Conservation (phyloP, 345 rosid species). For the Angophora floribunda region DNA sequence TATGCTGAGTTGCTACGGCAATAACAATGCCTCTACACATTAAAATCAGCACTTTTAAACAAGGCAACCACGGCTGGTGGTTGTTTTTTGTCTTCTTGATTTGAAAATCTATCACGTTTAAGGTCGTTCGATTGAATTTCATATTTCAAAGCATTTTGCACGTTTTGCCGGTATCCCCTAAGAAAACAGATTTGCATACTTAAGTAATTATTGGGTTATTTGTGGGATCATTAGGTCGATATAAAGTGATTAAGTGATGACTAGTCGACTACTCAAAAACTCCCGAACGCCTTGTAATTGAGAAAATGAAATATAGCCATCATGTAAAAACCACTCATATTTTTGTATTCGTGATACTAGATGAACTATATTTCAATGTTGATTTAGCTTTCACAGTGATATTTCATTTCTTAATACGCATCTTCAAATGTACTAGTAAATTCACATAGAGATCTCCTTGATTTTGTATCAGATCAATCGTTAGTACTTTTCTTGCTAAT, state of each 20-base stretch:
- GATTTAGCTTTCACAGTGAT: background rate
- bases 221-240: background rate
- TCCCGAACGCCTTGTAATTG: background rate
- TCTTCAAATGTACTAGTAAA: background rate
- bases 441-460: background rate
- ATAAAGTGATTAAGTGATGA: background rate
- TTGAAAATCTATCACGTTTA: background rate
- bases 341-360: background rate
- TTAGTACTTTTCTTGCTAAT: background rate
- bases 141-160: background rate
- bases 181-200: background rate
- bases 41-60: background rate
- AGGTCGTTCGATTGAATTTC: background rate
- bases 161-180: background rate
- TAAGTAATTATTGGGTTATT: background rate
- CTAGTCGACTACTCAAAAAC: background rate
- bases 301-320: background rate
- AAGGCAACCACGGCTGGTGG: background rate
- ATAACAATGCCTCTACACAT: background rate
- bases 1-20: background rate
- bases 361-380: background rate
- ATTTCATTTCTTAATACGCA: background rate
- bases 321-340: background rate
- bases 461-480: background rate
- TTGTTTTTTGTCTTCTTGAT: background rate